Evolutionary conservation across 441 rosid species (phyloP), one percentile per base, ranked within the genome.

Genomic region (Erodium trifolium): DNA sequence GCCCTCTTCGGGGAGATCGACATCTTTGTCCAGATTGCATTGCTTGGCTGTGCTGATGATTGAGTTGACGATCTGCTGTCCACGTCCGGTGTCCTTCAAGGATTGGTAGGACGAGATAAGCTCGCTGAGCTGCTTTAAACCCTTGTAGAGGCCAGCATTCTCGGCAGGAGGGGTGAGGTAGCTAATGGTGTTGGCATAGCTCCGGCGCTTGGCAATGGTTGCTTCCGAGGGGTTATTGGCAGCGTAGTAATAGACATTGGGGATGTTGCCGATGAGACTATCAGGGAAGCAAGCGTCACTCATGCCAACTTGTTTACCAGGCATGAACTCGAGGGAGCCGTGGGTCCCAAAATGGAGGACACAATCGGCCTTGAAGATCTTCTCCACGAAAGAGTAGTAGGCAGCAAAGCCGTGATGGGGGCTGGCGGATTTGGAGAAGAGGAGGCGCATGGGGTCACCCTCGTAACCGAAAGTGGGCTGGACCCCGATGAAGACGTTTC

Each of bases 231-330:
- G 99, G 65, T 94, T 94, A 69, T 94, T 94, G 0, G 99, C 98
- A 4, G 99, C 99, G 35, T 94, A 94, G 69, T 94, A 94, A 74
- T 94, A 94, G 0, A 94, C 89, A 75, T 94, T 94, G 9, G 99
- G 99, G 43, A 94, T 94, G 67, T 94, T 94, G 65, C 99, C 99
- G 3, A 94, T 94, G 45, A 94, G 98, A 80, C 98, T 92, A 69
- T 94, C 99, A 0, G 99, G 98, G 75, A 69, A 94, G 68, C 99
- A 94, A 49, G 73, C 96, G 67, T 94, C 99, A 19, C 99, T 94
- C 99, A 94, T 94, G 67, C 99, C 99, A 75, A 94, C 99, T 85
- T 94, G 99, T 80, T 94, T 94, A 69, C 99, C 99, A 0, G 99
- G 99, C 99, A 94, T 94, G 79, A 94, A 94, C 84, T 94, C 98